Base-by-base conservation (phyloP, 2,329 filamentous ascomycete species). In the Neophaeococcomyces mojaviensis region DNA sequence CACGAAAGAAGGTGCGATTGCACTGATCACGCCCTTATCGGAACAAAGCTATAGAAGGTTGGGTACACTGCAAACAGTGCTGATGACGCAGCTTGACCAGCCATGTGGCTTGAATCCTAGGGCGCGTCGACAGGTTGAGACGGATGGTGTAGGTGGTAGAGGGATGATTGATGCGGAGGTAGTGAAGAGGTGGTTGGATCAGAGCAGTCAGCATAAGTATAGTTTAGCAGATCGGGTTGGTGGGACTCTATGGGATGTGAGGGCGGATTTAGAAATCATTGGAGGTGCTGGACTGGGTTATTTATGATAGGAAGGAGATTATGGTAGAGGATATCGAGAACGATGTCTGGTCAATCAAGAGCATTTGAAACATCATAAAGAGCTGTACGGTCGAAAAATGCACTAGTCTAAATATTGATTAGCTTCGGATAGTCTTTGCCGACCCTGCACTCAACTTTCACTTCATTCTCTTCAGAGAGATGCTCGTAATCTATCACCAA, bases 31-130 rank as follows among this genome's bases (percentile, higher is more conserved):
- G 0, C 81, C 90, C 0, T 71, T 97, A 1, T 72, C 81, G 0
- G 90, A 97, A 64, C 73, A 82, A 4, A 74, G 82, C 9, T 97
- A 97, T 66, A 83, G 92, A 1, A 83, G 89, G 0, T 76, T 98
- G 3, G 82, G 82, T 3, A 87, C 86, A 1, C 72, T 98, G 3
- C 79, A 89, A 38, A 88, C 94, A 61, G 73, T 98, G 1, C 74
- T 82, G 7, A 86, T 81, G 28, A 81, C 82, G 0, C 50, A 56
- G n/a, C 76, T 96, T 6, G 81, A 86, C 35, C 82, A 88, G 52
- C 70, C 84, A 3, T 86, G 82, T 6, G 88, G 86, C 0, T 72
- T 96, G 40, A 97, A 97, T 64, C 84, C 88, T 2, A 81, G 85
- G 46, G 86, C 82, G 0, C 86, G 90, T 66, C 77, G 92, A 12